phyloP scores from a whole-genome alignment of 2,329 filamentous ascomycete genomes.

The Colletotrichum destructivum region DNA sequence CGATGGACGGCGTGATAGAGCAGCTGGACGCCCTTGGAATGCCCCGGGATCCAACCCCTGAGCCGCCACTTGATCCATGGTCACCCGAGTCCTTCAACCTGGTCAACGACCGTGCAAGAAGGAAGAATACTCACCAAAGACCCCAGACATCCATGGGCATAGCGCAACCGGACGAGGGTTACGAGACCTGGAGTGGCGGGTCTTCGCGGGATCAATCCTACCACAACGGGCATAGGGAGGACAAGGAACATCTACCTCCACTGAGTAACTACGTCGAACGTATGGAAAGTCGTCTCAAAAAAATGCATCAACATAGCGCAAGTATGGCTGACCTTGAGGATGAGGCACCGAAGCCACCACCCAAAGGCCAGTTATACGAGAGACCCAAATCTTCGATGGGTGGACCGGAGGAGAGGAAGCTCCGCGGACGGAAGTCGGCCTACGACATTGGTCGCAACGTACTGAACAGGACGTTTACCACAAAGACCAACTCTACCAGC shows the following conservation, averaged over 20 bases:
- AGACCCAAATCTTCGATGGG: slow-evolving; percentile 74
- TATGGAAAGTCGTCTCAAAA: slow-evolving; percentile 87
- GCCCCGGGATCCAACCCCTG: slow-evolving; percentile 68
- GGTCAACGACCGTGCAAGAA: slow-evolving; percentile 59
- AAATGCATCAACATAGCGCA: slow-evolving; percentile 75
- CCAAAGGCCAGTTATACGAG: slow-evolving; percentile 66
- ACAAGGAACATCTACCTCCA: slow-evolving; percentile 75
- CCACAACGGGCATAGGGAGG: slow-evolving; percentile 57
- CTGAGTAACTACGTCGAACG: slow-evolving; percentile 90
- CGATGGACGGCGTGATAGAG: slow-evolving; percentile 99
- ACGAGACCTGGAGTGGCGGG: slow-evolving; percentile 70
- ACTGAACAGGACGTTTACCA: slow-evolving; percentile 86
- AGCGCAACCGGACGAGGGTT: slow-evolving; percentile 72
- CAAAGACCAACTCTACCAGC: slow-evolving; percentile 87
- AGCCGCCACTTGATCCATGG: slow-evolving; percentile 81
- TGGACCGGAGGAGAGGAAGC: slow-evolving; percentile 59
- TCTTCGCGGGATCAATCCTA: slow-evolving; percentile 66
- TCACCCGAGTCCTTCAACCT: slow-evolving; percentile 88
- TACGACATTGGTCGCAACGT: slow-evolving; percentile 81
- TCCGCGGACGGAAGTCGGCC: slow-evolving; percentile 80
- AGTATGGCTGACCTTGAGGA: slow-evolving; percentile 62
- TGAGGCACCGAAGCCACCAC: slow-evolving; percentile 75
- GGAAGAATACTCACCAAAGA: slow-evolving; percentile 56
- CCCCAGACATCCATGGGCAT: slow-evolving; percentile 85
- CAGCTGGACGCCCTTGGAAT: slow-evolving; percentile 90